These are phyloP conservation scores for Cordyceps fumosorosea DNA, from an alignment of 2,329 filamentous ascomycete genomes.

Conservation along the genomic window DNA sequence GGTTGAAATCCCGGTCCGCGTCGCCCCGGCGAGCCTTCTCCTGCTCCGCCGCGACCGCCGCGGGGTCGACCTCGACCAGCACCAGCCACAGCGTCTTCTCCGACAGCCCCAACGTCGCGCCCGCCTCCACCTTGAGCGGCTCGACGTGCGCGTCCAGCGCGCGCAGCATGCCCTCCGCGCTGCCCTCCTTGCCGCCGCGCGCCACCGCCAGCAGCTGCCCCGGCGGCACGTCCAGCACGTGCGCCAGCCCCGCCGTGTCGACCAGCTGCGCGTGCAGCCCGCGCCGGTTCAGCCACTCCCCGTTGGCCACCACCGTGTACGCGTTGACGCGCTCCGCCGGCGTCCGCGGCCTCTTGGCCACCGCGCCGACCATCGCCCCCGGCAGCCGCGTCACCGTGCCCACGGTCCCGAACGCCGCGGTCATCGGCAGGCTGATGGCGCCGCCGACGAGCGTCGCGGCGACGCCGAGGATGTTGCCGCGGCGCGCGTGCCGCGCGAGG, in stretches of 20 bases:
- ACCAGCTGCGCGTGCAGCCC: conserved; percentile 32
- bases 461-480: conserved; percentile 34
- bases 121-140: background rate
- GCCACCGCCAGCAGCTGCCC: conserved; percentile 10
- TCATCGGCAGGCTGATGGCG: conserved; percentile 32
- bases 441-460: conserved; percentile 30
- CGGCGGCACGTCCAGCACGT: conserved; percentile 14
- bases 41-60: background rate
- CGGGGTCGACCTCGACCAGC: background rate
- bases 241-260: conserved; percentile 22
- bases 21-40: background rate
- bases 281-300: conserved; percentile 35
- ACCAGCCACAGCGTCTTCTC: conserved; percentile 12
- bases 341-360: conserved; percentile 32
- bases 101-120: conserved; percentile 3
- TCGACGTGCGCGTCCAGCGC: conserved; percentile 7
- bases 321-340: conserved; percentile 34
- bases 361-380: conserved; percentile 25
- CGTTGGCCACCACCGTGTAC: conserved; percentile 36
- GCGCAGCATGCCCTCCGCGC: conserved; percentile 6
- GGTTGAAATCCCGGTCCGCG: too few species aligned
- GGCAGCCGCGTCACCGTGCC: conserved; percentile 31
- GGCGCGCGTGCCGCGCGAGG: conserved; percentile 30
- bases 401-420: conserved; percentile 29
- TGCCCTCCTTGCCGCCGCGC: conserved; percentile 10